Evolutionary conservation across 108 stramenopile genomes (phyloP).

Genomic region (Discostella pseudostelligera): DNA sequence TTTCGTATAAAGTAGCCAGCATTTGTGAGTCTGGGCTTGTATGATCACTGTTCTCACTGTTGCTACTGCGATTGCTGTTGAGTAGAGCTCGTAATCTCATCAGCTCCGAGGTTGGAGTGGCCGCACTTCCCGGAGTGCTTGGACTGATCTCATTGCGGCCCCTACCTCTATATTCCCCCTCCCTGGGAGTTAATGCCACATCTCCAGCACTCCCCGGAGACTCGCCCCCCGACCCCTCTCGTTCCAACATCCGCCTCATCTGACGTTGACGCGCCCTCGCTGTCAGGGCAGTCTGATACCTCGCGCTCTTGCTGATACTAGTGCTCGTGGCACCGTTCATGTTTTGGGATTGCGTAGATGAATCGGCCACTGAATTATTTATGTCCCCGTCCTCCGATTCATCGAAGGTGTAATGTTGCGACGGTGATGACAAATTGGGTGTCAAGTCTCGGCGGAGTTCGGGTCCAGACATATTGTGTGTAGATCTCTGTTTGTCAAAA

Average conservation of each 20-base stretch:
- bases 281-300: conserved; percentile 34
- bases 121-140: neutral
- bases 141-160: neutral
- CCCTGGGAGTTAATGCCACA: neutral
- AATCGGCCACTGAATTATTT: too few relatives aligned
- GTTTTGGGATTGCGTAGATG: neutral
- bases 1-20: too few relatives aligned
- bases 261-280: conserved; percentile 28
- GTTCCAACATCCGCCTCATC: conserved; percentile 31
- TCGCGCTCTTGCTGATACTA: neutral
- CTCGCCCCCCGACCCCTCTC: neutral
- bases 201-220: neutral
- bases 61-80: neutral
- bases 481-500: too few relatives aligned
- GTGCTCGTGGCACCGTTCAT: neutral
- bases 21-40: neutral
- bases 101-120: neutral
- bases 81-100: neutral
- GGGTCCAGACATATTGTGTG: too few relatives aligned
- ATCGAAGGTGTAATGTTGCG: too few relatives aligned
- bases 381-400: too few relatives aligned
- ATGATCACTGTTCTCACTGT: neutral
- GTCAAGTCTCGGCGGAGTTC: too few relatives aligned
- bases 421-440: too few relatives aligned
- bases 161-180: neutral